Evolutionary conservation across 805 yeast species (phyloP), one percentile per base, ranked within the genome.

Genomic region (Wickerhamomyces kurtzmanii): DNA sequence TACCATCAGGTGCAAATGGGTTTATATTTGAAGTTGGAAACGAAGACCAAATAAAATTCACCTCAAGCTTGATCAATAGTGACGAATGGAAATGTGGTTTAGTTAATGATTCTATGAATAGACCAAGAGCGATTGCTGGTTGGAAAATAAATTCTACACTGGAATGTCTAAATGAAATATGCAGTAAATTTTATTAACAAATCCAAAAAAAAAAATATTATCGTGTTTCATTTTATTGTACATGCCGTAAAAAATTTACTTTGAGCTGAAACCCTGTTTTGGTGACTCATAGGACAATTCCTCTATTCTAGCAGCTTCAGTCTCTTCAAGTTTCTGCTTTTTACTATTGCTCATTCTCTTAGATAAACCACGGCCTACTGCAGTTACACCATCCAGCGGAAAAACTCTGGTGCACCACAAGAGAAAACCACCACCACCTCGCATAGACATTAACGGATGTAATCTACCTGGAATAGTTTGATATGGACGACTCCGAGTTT

Each of bases 401-500:
- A 74, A 57, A 1, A 91, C 96, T 27, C 82, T 65, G 11, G 82
- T 70, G 4, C 89, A 94, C 60, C 75, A 68, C 39, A 86, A 58
- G 3, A 91, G 50, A 50, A 74, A 89, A 0, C 99, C 99, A 19
- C 96, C 97, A 32, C 80, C 87, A 6, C 94, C 86, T 43, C 84
- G 68, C 66, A 79, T 75, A 1, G 96, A 83, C 99, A 91, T 91
- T 34, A 77, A 48, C 1, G 99, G 99, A 52, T 91, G 99, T 45
- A 89, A 62, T 48, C 93, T 75, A 6, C 97, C 98, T 12, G 94
- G 84, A 17, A 89, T 73, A 4, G 96, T 85, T 59, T 91, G 99
- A 50, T 80, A 87, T 27, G 76, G 77, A 38, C 96, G 70, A 9
- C 81, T 91, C 36, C 83, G 65, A 1, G 93, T 72, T 51, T 87